Base-by-base conservation (phyloP, 495 filamentous ascomycete species). In the Penicillium manginii region DNA sequence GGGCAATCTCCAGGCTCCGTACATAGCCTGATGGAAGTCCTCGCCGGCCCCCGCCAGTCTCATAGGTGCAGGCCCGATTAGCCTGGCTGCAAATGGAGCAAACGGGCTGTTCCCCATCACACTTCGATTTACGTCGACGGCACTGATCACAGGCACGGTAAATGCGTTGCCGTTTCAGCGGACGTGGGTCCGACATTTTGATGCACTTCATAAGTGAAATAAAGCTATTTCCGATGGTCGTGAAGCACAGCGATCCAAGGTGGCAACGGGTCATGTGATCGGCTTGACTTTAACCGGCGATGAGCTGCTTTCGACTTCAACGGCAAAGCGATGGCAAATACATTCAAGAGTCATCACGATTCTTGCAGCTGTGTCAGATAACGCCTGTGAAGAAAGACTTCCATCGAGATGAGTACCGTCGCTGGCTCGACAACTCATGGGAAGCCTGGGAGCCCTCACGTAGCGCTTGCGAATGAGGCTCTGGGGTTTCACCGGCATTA, bases 11-110 rank as follows among this genome's bases (percentile, higher is more conserved):
- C 19, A 90, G 69, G 5, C 81, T 81, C 35, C 84, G 75, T 2
- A 88, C 85, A 65, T 88, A 88, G 40, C 86, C 86, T 33, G 83
- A 80, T 42, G 84, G 84, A 21, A 88, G 76, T 1, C 87, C 87
- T 42, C 87, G 77, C 63, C 86, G 86, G 65, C 84, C 86, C 4
- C 83, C 79, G 33, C 74, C 80, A 21, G 78, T 76, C 32, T 81
- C 70, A 62, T 88, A 90, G 4, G 84, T 81, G 65, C 86, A 89
- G 3, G 67, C 49, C 19, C 83, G 73, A 6, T 72, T 73, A 21
- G 82, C 77, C 6, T 76, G 71, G 14, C 69, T 70, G 67, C 86
- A 90, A 3, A 83, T 83, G 29, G 74, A 75, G 68, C 86, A 88
- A 11, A 69, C 57, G 7, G 86, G 84, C 52, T 82, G 83, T 11